Evolutionary conservation across 1,284 basidiomycete species (phyloP), one percentile per base, ranked within the genome.

Genomic region (Irpex sp.): DNA sequence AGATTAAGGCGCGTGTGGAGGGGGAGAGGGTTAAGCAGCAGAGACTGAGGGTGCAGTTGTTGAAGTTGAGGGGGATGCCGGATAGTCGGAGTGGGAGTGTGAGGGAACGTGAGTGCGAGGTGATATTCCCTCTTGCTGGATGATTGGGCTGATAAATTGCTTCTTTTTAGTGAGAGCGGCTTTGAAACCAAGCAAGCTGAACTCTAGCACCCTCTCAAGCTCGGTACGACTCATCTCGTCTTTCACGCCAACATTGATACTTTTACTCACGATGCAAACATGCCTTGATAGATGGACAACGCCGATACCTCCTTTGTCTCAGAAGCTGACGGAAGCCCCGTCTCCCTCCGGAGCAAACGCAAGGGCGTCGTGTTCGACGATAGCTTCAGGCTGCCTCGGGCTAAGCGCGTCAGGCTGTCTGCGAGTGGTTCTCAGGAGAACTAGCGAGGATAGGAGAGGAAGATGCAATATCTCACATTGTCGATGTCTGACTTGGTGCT

Each of bases 331-430:
- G 70, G 67, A 9, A 68, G 68, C 37, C 69, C 69, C 5, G 60
- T 73, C 26, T 67, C 67, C 19, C 65, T 36, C 8, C 62, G 66
- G 37, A 64, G 59, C 49, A 73, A 71, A 57, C 68, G 72, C 48
- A 70, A 68, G 47, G 66, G 66, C 9, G 59, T 66, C 17, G 44
- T 70, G 47, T 68, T 70, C 51, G 59, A 61, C 31, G 63, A 66
- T 31, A 65, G 68, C 37, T 36, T 62, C 9, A 51, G 62, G 36
- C 44, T 66, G 31, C 57, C 59, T 37, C 21, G 21, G 21, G 21
- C 31, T 5, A 68, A 68, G 65, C 47, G 60, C 37, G 47, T 61
- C 19, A 64, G 60, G 57, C 54, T 64, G 13, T 19, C 17, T 9
- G 26, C 5, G 5, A 19, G 19, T 11, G 51, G 17, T 3, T 19